These are phyloP conservation scores for Nissolia schottii DNA, from an alignment of 306 rosid species.

Conservation along the genomic window DNA sequence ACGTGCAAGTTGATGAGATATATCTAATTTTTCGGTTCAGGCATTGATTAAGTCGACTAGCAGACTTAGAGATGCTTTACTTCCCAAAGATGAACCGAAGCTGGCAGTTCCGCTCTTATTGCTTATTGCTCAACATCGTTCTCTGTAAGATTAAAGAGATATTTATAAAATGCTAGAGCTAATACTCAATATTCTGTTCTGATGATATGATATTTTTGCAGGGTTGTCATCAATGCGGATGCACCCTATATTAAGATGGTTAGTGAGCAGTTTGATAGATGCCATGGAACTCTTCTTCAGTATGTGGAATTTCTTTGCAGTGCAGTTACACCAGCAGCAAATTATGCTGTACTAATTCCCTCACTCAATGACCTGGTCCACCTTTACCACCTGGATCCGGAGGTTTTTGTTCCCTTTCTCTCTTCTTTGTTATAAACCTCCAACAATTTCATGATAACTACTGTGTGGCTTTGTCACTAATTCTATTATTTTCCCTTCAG, in stretches of 20 bases:
- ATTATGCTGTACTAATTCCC: conserved; percentile 80
- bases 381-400: conserved; percentile 89
- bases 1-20: neutral
- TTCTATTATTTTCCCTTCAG: neutral
- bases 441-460: neutral
- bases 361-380: conserved; percentile 82
- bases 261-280: conserved; percentile 93
- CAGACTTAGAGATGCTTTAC: conserved; percentile 84
- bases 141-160: conserved; percentile 65
- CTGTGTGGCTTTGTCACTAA: neutral
- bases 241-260: conserved; percentile 98
- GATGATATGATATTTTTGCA: conserved; percentile 39
- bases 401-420: conserved; percentile 48
- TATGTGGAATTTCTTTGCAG: conserved; percentile 88
- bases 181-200: conserved; percentile 4
- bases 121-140: conserved; percentile 96
- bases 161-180: neutral
- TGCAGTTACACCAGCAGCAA: conserved; percentile 75
- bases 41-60: conserved; percentile 85
- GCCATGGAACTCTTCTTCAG: conserved; percentile 95
- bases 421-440: neutral
- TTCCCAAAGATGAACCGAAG: conserved; percentile 87
- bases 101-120: conserved; percentile 85
- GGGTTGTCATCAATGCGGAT: conserved; percentile 81
- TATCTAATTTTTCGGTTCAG: conserved; percentile 37